Conservation (phyloP, 2,329 filamentous ascomycete genomes). For the Trichophaea hybrida region DNA sequence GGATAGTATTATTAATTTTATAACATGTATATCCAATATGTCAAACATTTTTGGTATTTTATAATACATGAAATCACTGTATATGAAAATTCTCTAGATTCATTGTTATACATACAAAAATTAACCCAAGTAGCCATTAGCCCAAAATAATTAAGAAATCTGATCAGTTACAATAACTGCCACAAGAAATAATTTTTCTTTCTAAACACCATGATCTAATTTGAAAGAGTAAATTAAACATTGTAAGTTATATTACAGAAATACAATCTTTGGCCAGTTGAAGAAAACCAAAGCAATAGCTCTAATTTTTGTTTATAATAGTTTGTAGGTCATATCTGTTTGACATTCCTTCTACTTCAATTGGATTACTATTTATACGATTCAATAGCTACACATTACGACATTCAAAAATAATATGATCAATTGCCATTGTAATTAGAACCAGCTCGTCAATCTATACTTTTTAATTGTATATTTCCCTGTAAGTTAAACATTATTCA, state of each 20-base stretch:
- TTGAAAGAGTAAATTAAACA: background rate
- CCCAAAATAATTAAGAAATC: background rate
- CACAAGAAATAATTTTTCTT: conserved; percentile 3
- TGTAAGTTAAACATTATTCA: conserved; percentile 12
- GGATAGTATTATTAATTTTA: too few relatives aligned
- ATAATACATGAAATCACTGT: conserved; percentile 11
- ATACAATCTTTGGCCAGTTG: background rate
- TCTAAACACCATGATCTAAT: background rate
- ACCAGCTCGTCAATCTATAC: conserved; percentile 1
- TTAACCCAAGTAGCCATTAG: background rate
- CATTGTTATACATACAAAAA: background rate
- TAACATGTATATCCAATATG: background rate
- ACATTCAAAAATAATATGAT: conserved; percentile 1
- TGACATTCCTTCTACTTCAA: background rate
- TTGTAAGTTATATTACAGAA: background rate
- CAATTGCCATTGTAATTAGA: background rate
- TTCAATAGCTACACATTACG: background rate
- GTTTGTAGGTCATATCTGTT: background rate
- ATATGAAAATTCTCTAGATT: background rate
- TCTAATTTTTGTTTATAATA: background rate
- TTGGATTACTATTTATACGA: background rate
- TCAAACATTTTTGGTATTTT: conserved; percentile 7
- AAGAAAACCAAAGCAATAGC: background rate
- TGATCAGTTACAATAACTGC: background rate
- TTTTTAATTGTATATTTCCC: too few relatives aligned